Percentiles rank a stretch among this genome's conserved stretches.
Conservation (phyloP, 106 monocot species). For the Dendrobium chrysotoxum region DNA sequence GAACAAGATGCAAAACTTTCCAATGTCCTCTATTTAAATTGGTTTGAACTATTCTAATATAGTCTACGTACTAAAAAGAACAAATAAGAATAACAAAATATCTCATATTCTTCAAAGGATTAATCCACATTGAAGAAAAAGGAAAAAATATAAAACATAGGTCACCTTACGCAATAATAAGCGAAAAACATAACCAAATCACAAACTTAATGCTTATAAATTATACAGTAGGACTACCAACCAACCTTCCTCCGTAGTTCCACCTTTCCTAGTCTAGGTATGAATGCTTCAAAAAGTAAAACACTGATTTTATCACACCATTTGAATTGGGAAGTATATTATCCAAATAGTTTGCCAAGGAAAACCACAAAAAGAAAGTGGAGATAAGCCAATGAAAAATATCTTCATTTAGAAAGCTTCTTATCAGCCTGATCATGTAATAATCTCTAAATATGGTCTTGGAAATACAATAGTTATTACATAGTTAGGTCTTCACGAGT, state of each 20-base stretch:
- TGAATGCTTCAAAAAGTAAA: too few species aligned
- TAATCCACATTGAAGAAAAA: too few species aligned
- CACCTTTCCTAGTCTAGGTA: conserved; percentile 92
- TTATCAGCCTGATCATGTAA: not conserved
- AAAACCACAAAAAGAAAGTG: conserved; percentile 78
- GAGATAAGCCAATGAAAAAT: conserved; percentile 69
- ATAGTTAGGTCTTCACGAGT: conserved; percentile 78
- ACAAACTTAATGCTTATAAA: not conserved
- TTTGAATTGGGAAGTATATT: conserved; percentile 71
- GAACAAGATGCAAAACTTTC: too few species aligned
- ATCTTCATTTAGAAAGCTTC: conserved; percentile 40
- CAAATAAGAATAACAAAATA: too few species aligned
- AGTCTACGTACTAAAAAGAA: too few species aligned
- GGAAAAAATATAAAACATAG: too few species aligned
- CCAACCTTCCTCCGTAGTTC: conserved; percentile 62
- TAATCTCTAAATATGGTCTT: not conserved
- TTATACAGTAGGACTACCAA: not conserved
- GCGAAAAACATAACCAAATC: not conserved
- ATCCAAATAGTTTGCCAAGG: conserved; percentile 87
- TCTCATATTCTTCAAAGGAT: too few species aligned
- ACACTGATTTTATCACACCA: conserved; percentile 72
- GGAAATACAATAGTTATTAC: too few species aligned
- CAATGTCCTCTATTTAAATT: too few species aligned
- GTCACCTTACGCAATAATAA: conserved; percentile 48
- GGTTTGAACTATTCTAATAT: too few species aligned